These are phyloP conservation scores for Dillenia suffruticosa DNA, from an alignment of 164 flowering plant species.

Conservation along the genomic window DNA sequence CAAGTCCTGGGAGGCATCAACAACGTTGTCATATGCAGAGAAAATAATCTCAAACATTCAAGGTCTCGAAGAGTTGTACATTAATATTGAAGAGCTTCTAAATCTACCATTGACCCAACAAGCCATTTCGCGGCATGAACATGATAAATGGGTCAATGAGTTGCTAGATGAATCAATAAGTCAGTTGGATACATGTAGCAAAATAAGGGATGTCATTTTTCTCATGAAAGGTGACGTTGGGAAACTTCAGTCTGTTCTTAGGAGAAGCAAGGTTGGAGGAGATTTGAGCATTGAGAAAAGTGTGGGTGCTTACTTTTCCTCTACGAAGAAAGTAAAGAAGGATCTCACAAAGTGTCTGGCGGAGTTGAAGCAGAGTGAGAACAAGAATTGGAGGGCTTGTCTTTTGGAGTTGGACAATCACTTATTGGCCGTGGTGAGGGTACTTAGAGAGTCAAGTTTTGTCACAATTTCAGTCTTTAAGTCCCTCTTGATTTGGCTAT, in stretches of 20 bases:
- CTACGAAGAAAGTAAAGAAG: constrained; percentile 33
- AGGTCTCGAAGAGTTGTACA: constrained; percentile 29
- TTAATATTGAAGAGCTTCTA: constrained; percentile 26
- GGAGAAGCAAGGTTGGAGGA: constrained; percentile 19
- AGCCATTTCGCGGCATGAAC: constrained; percentile 14
- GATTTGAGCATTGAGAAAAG: constrained; percentile 9
- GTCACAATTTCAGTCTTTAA: constrained; percentile 18
- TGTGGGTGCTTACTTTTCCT: constrained; percentile 10
- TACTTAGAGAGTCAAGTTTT: constrained; percentile 21
- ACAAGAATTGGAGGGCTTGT: constrained; percentile 1
- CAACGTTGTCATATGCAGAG: constrained; percentile 12
- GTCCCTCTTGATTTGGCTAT: constrained; percentile 19
- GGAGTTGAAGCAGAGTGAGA: constrained; percentile 25
- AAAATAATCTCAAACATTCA: constrained; percentile 19
- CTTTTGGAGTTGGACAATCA: constrained; percentile 11
- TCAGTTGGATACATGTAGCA: constrained; percentile 23
- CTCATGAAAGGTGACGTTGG: constrained; percentile 15
- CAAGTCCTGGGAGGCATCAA: constrained; percentile 15
- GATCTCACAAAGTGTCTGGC: constrained; percentile 16
- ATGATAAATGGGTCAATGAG: constrained; percentile 14
- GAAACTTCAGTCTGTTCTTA: constrained; percentile 24
- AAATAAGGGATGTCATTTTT: constrained; percentile 16
- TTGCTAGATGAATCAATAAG: constrained; percentile 24
- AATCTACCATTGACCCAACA: constrained; percentile 23
- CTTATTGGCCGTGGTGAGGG: constrained; percentile 16